Base-by-base conservation (phyloP, 345 rosid species). In the Melaleuca alternifolia region DNA sequence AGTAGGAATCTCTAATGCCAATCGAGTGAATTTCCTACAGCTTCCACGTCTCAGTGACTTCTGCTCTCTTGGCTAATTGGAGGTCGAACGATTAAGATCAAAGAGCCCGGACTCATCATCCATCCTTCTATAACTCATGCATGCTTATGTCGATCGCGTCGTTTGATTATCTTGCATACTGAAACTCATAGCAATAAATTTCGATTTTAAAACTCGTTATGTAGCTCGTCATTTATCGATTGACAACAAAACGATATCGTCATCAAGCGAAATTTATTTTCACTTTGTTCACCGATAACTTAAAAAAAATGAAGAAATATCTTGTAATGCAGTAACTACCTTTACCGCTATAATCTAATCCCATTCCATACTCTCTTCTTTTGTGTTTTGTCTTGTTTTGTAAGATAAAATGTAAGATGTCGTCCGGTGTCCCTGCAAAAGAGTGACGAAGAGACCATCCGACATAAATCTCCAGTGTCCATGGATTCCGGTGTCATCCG, bases 401-500 rank as follows among this genome's bases (percentile, higher is more conserved):
- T 30, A 4, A 18, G 77, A 62, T 9, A 71, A 71, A 46, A 33
- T 33, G 11, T 33, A 51, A 51, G 18, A 51, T 13, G 79, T 0
- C 2, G 77, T 33, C 48, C 4, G 46, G 46, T 18, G 46, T 71
- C 24, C 48, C 79, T 71, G 23, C 24, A 8, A 65, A 65, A 33
- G 79, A 33, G 79, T 46, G 18, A 0, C 7, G 77, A 33, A 16
- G 77, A 16, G 24, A 61, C 41, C 20, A 61, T 14, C 41, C 41
- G 11, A 62, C 14, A 7, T 41, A 62, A 5, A 9, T 4, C 79
- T 41, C 44, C 48, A 30, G 5, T 10, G 10, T 85, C 51, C 46
- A 90, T 89, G 91, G 91, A 89, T 51, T 84, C 89, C n/a, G 85
- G 30, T 46, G 65, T 94, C 87, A 88, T 91, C 76, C 91, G 93